These are phyloP conservation scores for Hirsutella rhossiliensis DNA, from an alignment of 2,329 filamentous ascomycete species.

Conservation along the genomic window DNA sequence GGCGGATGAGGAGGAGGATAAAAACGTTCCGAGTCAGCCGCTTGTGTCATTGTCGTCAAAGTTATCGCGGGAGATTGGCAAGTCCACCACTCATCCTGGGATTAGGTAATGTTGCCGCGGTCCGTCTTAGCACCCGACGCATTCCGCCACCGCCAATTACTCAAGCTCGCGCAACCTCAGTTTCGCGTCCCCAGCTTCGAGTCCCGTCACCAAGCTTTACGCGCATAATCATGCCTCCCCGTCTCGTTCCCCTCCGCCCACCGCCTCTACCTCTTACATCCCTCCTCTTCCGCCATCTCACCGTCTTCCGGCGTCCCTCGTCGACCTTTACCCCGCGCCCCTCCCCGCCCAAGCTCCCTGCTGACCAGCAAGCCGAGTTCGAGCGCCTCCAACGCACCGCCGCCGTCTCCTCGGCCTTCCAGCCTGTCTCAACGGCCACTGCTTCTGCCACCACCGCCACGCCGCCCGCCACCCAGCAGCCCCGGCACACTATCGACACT, in stretches of 20 bases:
- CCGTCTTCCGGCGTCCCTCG: constrained; percentile 49
- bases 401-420: constrained; percentile 30
- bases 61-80: no score
- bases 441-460: constrained; percentile 8
- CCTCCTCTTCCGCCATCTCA: constrained; percentile 53
- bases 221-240: neutral
- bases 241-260: constrained; percentile 13
- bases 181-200: no score
- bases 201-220: no score
- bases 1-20: no score
- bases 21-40: no score
- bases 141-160: no score
- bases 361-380: constrained; percentile 81
- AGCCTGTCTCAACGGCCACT: constrained; percentile 13
- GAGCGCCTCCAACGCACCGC: constrained; percentile 67
- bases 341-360: constrained; percentile 73
- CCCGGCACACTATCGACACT: constrained; percentile 8
- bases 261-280: constrained; percentile 31
- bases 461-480: constrained; percentile 11
- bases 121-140: no score
- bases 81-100: no score
- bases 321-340: constrained; percentile 42
- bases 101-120: no score
- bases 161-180: no score
- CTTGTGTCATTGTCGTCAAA: no score